Base-by-base conservation (phyloP, 2,329 filamentous ascomycete genomes). In the Xylaria sp. region DNA sequence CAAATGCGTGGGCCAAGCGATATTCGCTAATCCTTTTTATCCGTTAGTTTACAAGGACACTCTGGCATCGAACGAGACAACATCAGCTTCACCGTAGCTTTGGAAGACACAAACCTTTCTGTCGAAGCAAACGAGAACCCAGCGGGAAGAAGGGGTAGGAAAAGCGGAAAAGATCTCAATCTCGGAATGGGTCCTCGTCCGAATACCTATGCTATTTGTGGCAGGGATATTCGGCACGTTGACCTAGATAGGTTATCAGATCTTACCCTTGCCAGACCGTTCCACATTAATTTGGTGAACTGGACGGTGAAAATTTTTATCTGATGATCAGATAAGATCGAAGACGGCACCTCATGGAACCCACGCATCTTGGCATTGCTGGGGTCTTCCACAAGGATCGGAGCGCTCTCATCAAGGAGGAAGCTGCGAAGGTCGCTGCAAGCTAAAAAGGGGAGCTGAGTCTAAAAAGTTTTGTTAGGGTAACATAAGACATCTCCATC, bases 261-360 rank as follows among this genome's bases (percentile, higher is more conserved):
- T 70, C 67, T 60, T 57, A 67, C 42, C 67, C 67, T 49, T 64
- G 67, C 26, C 38, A n/a, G 17, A 3, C 1, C 13, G 49, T 33
- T 56, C 70, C 62, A 65, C 20, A 63, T 53, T 65, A 68, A 60
- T 64, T 44, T 63, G 20, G 40, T 40, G 56, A 38, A 38, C 48
- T 56, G 33, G 51, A 33, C 15, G 7, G 26, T 63, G 57, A 67
- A 68, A 70, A 60, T 67, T 70, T 46, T 71, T 70, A 71, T 71
- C 70, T 63, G 70, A 71, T 71, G 60, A 74, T 74, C 72, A 72
- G 75, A 77, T 77, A 76, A 77, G 75, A 77, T 77, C 49, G 58
- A 71, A 42, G 23, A 15, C 57, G 61, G 61, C 56, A 56, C 68
- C 15, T 63, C 59, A 58, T 46, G 58, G 59, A 65, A 65, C 61